A percentile compares a stretch with the other conserved stretches of the same genome.
Conservation (phyloP, 352 stramenopile species). For the Pythium pectinolyticum region DNA sequence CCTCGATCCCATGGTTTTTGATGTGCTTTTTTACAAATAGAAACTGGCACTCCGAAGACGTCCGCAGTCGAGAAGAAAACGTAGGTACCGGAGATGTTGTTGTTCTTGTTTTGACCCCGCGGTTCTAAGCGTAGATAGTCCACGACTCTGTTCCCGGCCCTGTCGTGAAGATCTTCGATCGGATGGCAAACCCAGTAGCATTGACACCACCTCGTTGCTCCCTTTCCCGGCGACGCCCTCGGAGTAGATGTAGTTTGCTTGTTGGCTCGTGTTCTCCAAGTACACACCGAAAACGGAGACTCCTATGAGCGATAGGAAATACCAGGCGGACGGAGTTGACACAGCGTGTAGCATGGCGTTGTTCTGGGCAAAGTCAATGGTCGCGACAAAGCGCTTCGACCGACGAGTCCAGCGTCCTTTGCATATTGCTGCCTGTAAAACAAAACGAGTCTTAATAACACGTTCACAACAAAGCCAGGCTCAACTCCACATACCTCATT, state of each 20-base stretch:
- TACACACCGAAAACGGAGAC: conserved; percentile 2
- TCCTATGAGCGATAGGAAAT: conserved; percentile 2
- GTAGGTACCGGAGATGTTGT: not conserved
- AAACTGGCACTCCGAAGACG: not conserved
- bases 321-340: not conserved
- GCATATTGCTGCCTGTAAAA: not conserved
- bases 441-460: too few species aligned
- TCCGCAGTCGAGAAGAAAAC: not conserved
- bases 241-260: not conserved
- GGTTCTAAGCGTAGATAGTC: conserved; percentile 8
- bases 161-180: not conserved
- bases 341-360: not conserved
- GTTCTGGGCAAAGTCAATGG: conserved; percentile 9
- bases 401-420: not conserved
- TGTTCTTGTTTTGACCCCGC: conserved; percentile 11
- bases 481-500: too few species aligned
- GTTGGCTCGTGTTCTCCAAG: conserved; percentile 2
- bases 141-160: not conserved
- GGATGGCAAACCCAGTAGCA: not conserved
- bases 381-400: not conserved
- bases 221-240: not conserved
- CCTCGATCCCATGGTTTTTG: not conserved
- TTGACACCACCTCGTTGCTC: not conserved
- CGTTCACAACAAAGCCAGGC: too few species aligned
- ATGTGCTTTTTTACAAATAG: not conserved